Conservation (phyloP, 257 asterid species). For the Penstemon barbatus region DNA sequence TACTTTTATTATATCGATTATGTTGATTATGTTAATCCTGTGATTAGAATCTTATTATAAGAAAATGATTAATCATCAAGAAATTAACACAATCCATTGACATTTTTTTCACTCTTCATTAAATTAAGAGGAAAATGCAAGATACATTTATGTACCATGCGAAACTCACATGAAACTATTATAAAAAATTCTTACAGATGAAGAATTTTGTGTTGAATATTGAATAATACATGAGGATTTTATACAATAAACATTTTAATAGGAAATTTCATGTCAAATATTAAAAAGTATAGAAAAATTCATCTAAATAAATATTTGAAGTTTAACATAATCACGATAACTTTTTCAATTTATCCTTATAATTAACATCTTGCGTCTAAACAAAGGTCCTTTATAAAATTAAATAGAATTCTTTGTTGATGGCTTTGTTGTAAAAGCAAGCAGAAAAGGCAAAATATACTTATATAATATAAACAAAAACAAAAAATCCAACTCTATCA, state of each 20-base stretch:
- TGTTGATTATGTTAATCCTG: conserved; percentile 12
- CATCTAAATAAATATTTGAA: too few relatives aligned
- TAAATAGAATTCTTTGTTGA: conserved; percentile 7
- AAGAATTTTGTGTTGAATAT: too few relatives aligned
- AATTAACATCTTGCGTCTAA: conserved; percentile 13
- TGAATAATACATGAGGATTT: too few relatives aligned
- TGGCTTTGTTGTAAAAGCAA: conserved; percentile 42
- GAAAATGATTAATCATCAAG: neutral
- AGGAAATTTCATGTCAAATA: too few relatives aligned
- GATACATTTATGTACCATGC: too few relatives aligned
- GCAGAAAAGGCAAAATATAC: conserved; percentile 22
- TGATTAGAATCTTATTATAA: conserved; percentile 20
- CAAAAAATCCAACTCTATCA: conserved; percentile 37
- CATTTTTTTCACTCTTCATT: conserved; percentile 23
- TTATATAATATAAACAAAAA: conserved; percentile 22
- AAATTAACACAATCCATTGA: conserved; percentile 23
- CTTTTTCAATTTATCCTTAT: conserved; percentile 17
- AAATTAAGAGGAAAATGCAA: neutral
- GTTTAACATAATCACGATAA: conserved; percentile 20
- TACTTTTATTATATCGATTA: neutral
- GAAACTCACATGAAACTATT: too few relatives aligned
- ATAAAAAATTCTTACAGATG: too few relatives aligned
- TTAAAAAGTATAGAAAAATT: too few relatives aligned
- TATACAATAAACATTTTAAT: too few relatives aligned
- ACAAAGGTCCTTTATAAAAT: neutral